phyloP scores from a whole-genome alignment of 768 basidiomycete genomes.

The Termitomyces heimii region DNA sequence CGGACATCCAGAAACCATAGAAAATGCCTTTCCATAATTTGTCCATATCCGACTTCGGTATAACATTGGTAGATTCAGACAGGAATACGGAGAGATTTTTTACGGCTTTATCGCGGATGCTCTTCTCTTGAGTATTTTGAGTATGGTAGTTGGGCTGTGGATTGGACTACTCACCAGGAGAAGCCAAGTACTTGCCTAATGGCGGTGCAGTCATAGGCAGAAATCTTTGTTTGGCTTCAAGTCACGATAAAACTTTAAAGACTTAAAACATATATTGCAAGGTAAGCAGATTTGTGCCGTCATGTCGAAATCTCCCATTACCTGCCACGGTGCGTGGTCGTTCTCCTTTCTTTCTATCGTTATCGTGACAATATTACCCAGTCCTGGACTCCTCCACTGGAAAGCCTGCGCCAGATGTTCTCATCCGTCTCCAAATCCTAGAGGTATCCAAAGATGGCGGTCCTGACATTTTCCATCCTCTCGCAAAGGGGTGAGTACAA shows the following conservation, averaged over 20 bases:
- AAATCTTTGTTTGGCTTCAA: slow-evolving; percentile 8
- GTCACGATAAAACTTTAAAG: not conserved
- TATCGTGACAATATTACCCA: slow-evolving; percentile 20
- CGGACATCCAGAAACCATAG: slow-evolving; percentile 99
- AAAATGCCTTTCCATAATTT: slow-evolving; percentile 98
- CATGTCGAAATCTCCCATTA: slow-evolving; percentile 74
- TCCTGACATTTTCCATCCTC: slow-evolving; percentile 40
- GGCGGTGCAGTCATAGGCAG: slow-evolving; percentile 41
- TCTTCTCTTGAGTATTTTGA: slow-evolving; percentile 62
- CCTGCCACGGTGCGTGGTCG: slow-evolving; percentile 68
- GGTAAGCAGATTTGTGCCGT: slow-evolving; percentile 1
- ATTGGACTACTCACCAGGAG: slow-evolving; percentile 57
- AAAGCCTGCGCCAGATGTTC: slow-evolving; percentile 70
- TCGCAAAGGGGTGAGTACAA: slow-evolving; percentile 57
- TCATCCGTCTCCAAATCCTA: slow-evolving; percentile 54
- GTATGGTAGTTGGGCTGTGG: slow-evolving; percentile 9
- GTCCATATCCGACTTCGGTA: slow-evolving; percentile 74
- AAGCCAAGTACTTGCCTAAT: slow-evolving; percentile 87
- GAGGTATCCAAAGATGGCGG: slow-evolving; percentile 26
- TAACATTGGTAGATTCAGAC: slow-evolving; percentile 52
- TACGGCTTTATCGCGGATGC: slow-evolving; percentile 86
- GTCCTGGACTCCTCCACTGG: slow-evolving; percentile 86
- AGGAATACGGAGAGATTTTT: slow-evolving; percentile 75
- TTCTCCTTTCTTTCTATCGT: not conserved
- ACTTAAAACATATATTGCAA: not conserved